These are phyloP conservation scores for Chaetoceros muelleri DNA, from an alignment of 108 stramenopile genomes.

Conservation along the genomic window DNA sequence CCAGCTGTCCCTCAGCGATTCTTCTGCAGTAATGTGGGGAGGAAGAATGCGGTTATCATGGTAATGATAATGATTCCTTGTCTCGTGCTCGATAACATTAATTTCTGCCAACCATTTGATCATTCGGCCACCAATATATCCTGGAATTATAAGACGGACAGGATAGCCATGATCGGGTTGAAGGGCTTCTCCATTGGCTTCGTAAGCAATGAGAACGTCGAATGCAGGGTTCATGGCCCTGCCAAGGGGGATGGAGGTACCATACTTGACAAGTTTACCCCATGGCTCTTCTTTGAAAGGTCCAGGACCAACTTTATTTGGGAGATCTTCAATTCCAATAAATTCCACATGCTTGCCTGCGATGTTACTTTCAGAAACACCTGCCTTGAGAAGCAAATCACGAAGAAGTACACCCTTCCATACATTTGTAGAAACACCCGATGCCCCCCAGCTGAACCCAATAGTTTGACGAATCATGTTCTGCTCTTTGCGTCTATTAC, in stretches of 20 bases:
- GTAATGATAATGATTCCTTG: constrained; percentile 96
- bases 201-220: constrained; percentile 87
- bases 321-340: constrained; percentile 84
- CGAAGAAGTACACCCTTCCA: constrained; percentile 90
- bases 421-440: constrained; percentile 85
- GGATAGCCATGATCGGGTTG: constrained; percentile 97
- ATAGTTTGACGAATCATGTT: constrained; percentile 95
- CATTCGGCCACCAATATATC: constrained; percentile 98
- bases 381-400: constrained; percentile 73
- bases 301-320: constrained; percentile 89
- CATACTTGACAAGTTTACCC: constrained; percentile 91
- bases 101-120: constrained; percentile 94
- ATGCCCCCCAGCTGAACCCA: constrained; percentile 96
- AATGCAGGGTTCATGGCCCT: constrained; percentile 92
- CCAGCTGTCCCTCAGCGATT: constrained; percentile 84
- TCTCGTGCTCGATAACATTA: constrained; percentile 84
- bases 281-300: constrained; percentile 82
- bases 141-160: constrained; percentile 93
- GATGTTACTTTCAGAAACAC: constrained; percentile 72
- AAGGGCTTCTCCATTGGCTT: constrained; percentile 88
- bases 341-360: constrained; percentile 82
- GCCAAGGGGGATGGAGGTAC: constrained; percentile 86
- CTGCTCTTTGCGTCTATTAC: constrained; percentile 97
- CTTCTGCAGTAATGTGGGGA: constrained; percentile 88
- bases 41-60: constrained; percentile 97